Percentiles rank a stretch among this genome's conserved stretches.
Evolutionary conservation across 768 basidiomycete species (phyloP).

Genomic region (Amyloporia xantha): DNA sequence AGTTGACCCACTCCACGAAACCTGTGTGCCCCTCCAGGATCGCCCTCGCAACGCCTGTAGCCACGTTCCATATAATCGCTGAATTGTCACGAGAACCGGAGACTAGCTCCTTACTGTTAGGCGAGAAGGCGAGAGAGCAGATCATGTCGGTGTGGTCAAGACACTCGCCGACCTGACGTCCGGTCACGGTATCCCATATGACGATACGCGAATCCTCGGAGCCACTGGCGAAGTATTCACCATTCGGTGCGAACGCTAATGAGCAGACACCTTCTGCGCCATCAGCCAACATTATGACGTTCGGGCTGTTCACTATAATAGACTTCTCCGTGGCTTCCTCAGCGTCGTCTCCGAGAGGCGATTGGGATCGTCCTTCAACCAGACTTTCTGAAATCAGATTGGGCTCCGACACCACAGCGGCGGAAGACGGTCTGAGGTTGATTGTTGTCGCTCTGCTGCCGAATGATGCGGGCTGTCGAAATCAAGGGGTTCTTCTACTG

Average conservation of each 20-base stretch:
- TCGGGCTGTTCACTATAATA: too few species aligned
- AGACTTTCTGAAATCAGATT: too few species aligned
- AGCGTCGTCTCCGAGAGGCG: too few species aligned
- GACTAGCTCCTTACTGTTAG: background rate
- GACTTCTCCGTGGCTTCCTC: too few species aligned
- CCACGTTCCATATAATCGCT: conserved; percentile 1
- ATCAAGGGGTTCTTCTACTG: too few species aligned
- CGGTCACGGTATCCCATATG: background rate
- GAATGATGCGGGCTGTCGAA: too few species aligned
- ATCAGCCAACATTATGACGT: background rate
- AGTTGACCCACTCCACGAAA: conserved; percentile 17
- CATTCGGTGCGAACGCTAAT: conserved; percentile 4
- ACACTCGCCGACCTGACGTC: background rate
- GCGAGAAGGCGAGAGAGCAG: conserved; percentile 16
- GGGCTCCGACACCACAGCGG: too few species aligned
- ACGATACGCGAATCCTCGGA: background rate
- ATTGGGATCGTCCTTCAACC: too few species aligned
- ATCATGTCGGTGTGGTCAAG: conserved; percentile 6
- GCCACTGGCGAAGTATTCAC: background rate
- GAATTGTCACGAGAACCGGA: background rate
- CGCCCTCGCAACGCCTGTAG: background rate
- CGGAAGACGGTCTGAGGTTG: too few species aligned
- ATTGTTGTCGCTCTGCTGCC: too few species aligned
- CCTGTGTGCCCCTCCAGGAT: conserved; percentile 15
- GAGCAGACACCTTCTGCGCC: conserved; percentile 3